Conservation (phyloP, 2,329 filamentous ascomycete species). For the Cercospora nicotianae region DNA sequence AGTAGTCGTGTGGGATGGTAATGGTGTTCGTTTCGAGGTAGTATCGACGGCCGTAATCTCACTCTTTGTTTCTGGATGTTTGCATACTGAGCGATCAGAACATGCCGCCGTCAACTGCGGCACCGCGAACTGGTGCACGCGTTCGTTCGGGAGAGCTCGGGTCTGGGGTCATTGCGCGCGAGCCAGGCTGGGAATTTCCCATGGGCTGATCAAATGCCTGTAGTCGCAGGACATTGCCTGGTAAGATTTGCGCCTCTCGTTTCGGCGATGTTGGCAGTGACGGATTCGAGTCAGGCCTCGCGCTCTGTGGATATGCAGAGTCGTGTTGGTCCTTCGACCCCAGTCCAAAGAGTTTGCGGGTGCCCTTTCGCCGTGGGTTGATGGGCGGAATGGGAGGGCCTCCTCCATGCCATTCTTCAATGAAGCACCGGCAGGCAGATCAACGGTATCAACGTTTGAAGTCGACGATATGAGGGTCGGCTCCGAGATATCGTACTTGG, state of each 20-base stretch:
- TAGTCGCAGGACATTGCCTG: constrained; percentile 26
- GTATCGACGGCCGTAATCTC: neutral
- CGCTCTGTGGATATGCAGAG: constrained; percentile 6
- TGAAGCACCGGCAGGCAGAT: constrained; percentile 57
- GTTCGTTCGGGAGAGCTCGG: constrained; percentile 15
- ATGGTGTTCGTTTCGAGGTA: neutral
- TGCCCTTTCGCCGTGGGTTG: constrained; percentile 59
- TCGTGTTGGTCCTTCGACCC: constrained; percentile 15
- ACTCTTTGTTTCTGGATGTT: constrained; percentile 3
- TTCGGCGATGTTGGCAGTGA: constrained; percentile 12
- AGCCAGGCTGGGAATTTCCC: constrained; percentile 10
- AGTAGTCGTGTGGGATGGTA: neutral
- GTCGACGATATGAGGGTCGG: constrained; percentile 57
- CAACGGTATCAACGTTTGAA: constrained; percentile 59
- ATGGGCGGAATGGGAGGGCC: constrained; percentile 56
- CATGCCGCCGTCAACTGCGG: constrained; percentile 26
- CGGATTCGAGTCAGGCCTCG: constrained; percentile 19
- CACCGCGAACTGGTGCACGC: constrained; percentile 7
- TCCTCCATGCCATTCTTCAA: constrained; percentile 54
- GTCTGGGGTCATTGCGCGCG: constrained; percentile 13
- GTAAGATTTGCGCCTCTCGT: constrained; percentile 21
- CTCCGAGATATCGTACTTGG: constrained; percentile 63
- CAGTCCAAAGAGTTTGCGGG: constrained; percentile 37
- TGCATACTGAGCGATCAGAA: constrained; percentile 21
- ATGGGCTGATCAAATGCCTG: constrained; percentile 16